Percentiles rank a stretch among this genome's conserved stretches.
Conservation (phyloP, 352 stramenopile genomes). For the Sclerospora graminicola region DNA sequence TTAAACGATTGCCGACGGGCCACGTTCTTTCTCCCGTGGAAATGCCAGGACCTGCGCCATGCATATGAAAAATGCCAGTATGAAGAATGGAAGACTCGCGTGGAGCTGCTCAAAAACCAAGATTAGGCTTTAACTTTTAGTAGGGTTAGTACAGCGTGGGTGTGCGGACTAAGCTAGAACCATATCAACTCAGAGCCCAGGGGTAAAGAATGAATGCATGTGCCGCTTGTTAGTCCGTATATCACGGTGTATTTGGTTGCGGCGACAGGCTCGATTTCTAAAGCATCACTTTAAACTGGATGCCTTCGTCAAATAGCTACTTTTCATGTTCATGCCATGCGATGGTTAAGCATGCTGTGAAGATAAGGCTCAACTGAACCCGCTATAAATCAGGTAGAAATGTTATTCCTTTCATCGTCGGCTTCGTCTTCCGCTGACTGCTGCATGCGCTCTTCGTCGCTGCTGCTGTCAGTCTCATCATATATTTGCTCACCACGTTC, state of each 20-base stretch:
- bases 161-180: neutral
- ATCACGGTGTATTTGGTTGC: neutral
- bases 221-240: constrained; percentile 6
- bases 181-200: constrained; percentile 2
- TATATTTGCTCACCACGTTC: constrained; percentile 37
- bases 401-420: constrained; percentile 4
- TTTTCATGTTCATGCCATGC: neutral
- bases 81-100: constrained; percentile 85
- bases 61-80: constrained; percentile 99
- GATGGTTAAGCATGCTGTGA: neutral
- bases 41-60: constrained; percentile 95
- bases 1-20: constrained; percentile 93
- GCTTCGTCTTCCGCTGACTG: constrained; percentile 1
- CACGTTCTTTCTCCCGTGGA: constrained; percentile 90
- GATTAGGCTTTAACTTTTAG: constrained; percentile 20
- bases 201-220: constrained; percentile 26
- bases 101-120: constrained; percentile 70
- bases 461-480: constrained; percentile 51
- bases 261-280: no score
- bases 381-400: neutral
- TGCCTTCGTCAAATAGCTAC: no score
- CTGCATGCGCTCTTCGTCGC: constrained; percentile 16
- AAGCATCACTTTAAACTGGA: no score
- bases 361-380: neutral
- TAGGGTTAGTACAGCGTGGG: neutral